Conservation (phyloP, 805 yeast species). For the Komagataella mondaviorum region DNA sequence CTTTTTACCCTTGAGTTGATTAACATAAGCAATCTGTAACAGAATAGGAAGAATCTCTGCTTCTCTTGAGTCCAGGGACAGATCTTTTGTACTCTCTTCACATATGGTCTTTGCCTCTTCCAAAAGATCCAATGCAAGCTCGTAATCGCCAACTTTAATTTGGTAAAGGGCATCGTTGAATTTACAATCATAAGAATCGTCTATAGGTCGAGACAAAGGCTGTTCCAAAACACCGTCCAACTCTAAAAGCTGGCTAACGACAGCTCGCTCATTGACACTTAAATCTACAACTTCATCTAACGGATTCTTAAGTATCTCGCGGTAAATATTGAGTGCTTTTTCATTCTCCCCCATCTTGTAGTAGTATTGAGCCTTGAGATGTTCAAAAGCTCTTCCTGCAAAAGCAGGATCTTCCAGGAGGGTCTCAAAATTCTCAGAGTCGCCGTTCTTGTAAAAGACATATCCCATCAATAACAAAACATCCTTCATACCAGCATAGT, state of each 20-base stretch:
- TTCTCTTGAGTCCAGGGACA: conserved; percentile 30
- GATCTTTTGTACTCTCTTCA: conserved; percentile 20
- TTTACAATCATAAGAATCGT: conserved; percentile 35
- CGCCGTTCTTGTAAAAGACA: conserved; percentile 38
- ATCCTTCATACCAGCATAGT: conserved; percentile 20
- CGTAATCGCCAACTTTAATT: conserved; percentile 25
- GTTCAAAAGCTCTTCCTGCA: conserved; percentile 24
- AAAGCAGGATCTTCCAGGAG: conserved; percentile 10
- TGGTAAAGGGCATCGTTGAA: conserved; percentile 47
- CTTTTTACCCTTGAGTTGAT: conserved; percentile 21
- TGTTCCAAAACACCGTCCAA: conserved; percentile 5
- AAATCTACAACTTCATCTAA: conserved; percentile 34
- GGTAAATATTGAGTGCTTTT: conserved; percentile 33
- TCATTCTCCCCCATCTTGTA: conserved; percentile 32
- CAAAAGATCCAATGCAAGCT: conserved; percentile 27
- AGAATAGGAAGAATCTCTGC: conserved; percentile 47
- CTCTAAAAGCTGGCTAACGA: conserved; percentile 33
- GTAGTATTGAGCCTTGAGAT: conserved; percentile 37
- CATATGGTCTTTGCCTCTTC: conserved; percentile 31
- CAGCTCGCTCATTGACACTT: conserved; percentile 53
- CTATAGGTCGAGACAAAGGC: not conserved
- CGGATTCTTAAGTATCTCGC: conserved; percentile 20
- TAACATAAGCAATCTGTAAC: conserved; percentile 44
- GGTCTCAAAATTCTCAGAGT: conserved; percentile 16
- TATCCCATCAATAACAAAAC: conserved; percentile 36